These are phyloP conservation scores for Metschnikowia reukaufii DNA, from an alignment of 805 yeast genomes.

Conservation along the genomic window DNA sequence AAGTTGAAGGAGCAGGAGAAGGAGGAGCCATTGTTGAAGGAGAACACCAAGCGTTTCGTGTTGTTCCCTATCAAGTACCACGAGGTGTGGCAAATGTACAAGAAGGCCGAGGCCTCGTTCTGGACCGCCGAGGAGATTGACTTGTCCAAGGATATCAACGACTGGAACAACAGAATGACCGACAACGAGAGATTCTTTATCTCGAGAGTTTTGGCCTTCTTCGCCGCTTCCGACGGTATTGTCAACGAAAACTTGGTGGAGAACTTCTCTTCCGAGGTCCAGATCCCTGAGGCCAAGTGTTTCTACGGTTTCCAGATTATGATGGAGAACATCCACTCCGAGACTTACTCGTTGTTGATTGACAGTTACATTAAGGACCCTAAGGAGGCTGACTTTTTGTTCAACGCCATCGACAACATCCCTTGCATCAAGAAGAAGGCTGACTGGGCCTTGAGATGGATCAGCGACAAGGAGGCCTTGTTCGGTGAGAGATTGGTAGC, in stretches of 20 bases:
- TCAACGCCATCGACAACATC: slow-evolving; percentile 94
- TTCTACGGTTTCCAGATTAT: slow-evolving; percentile 99
- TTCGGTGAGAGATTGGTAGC: slow-evolving; percentile 97
- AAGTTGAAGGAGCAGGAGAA: slow-evolving; percentile 70
- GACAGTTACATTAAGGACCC: slow-evolving; percentile 97
- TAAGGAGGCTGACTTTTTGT: slow-evolving; percentile 83
- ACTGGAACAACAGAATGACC: slow-evolving; percentile 88
- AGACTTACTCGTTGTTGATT: slow-evolving; percentile 91
- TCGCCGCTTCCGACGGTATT: slow-evolving; percentile 98
- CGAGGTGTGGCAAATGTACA: slow-evolving; percentile 98
- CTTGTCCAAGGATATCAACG: slow-evolving; percentile 83
- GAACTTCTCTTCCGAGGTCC: slow-evolving; percentile 96
- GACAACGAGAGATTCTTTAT: slow-evolving; percentile 92
- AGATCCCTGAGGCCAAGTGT: slow-evolving; percentile 96
- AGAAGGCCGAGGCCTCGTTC: slow-evolving; percentile 98
- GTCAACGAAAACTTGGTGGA: slow-evolving; percentile 97
- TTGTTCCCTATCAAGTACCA: slow-evolving; percentile 95
- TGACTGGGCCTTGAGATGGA: slow-evolving; percentile 99
- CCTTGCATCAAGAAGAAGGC: slow-evolving; percentile 98
- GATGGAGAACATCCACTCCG: slow-evolving; percentile 99
- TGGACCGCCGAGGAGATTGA: slow-evolving; percentile 99
- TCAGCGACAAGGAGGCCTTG: slow-evolving; percentile 79
- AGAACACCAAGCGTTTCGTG: slow-evolving; percentile 86
- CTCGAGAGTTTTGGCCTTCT: slow-evolving; percentile 92
- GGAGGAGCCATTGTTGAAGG: slow-evolving; percentile 84